These are phyloP conservation scores for Antrodiella citrinella DNA, from an alignment of 768 basidiomycete species.

Conservation along the genomic window DNA sequence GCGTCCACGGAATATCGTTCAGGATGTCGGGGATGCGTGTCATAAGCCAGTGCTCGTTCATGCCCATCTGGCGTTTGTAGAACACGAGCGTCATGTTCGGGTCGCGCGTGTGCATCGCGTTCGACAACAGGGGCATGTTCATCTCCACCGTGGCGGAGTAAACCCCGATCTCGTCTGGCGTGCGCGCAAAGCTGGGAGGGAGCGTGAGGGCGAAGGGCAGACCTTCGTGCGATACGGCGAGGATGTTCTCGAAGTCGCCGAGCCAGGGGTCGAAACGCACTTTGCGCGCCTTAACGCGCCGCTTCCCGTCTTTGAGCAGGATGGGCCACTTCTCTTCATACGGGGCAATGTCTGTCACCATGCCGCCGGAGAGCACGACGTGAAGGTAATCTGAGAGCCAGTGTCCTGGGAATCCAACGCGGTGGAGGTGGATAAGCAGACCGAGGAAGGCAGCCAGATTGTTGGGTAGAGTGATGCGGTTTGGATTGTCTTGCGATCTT, in stretches of 20 bases:
- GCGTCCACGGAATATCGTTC: too few species aligned
- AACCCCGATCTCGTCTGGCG: slow-evolving; percentile 10
- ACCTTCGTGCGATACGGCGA: slow-evolving; percentile 14
- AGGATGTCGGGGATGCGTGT: too few species aligned
- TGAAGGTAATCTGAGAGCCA: slow-evolving; percentile 28
- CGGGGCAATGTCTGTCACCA: slow-evolving; percentile 20
- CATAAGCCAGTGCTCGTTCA: too few species aligned
- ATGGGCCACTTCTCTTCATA: slow-evolving; percentile 22
- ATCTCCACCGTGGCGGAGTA: slow-evolving; percentile 3
- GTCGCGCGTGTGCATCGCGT: too few species aligned
- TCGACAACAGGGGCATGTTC: too few species aligned
- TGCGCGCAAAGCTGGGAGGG: slow-evolving; percentile 9
- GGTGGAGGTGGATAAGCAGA: slow-evolving; percentile 24
- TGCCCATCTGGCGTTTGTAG: too few species aligned
- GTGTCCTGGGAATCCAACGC: slow-evolving; percentile 28
- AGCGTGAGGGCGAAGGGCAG: slow-evolving; percentile 14
- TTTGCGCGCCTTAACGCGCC: slow-evolving; percentile 12
- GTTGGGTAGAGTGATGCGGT: too few species aligned
- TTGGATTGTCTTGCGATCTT: too few species aligned
- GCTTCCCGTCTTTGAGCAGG: slow-evolving; percentile 10
- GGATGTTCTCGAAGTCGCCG: slow-evolving; percentile 16
- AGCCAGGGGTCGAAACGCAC: slow-evolving; percentile 18
- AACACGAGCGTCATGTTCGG: too few species aligned
- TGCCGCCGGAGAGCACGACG: slow-evolving; percentile 18
- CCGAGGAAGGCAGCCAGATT: slow-evolving; percentile 27